phyloP scores from a whole-genome alignment of 805 yeast species.

The Candida insectorum region DNA sequence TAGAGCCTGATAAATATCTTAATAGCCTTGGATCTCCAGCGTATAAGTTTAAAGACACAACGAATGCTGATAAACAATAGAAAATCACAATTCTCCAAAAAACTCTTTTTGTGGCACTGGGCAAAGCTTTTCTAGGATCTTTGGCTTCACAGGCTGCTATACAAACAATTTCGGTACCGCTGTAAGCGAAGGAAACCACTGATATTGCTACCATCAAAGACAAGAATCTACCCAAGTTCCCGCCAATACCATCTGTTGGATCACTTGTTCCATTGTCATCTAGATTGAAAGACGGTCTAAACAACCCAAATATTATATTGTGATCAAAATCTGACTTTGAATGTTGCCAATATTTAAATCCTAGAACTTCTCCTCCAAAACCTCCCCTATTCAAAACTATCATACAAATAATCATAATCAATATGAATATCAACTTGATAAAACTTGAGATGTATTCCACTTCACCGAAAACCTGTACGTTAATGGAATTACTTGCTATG shows the following conservation, averaged over 20 bases:
- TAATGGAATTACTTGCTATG: slow-evolving; percentile 53
- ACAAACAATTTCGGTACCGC: slow-evolving; percentile 80
- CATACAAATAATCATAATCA: slow-evolving; percentile 59
- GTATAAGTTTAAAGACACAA: slow-evolving; percentile 69
- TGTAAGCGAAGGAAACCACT: slow-evolving; percentile 70
- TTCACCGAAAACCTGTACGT: slow-evolving; percentile 73
- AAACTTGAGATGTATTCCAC: slow-evolving; percentile 62
- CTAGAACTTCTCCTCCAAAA: slow-evolving; percentile 44
- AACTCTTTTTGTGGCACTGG: slow-evolving; percentile 71
- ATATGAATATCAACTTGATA: slow-evolving; percentile 50
- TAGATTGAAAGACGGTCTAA: slow-evolving; percentile 69
- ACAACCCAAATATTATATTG: slow-evolving; percentile 61
- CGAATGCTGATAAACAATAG: slow-evolving; percentile 63
- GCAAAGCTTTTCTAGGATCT: slow-evolving; percentile 73
- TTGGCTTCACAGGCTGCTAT: slow-evolving; percentile 86
- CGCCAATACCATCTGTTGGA: slow-evolving; percentile 54
- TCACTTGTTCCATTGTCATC: slow-evolving; percentile 49
- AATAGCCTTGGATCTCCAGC: slow-evolving; percentile 74
- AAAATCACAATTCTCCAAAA: slow-evolving; percentile 67
- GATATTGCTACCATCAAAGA: slow-evolving; percentile 59
- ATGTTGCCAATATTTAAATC: slow-evolving; percentile 68
- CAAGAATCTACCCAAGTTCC: slow-evolving; percentile 57
- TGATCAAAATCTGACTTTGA: slow-evolving; percentile 46
- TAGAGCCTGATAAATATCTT: slow-evolving; percentile 45
- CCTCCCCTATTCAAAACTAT: slow-evolving; percentile 62